Base-by-base conservation (phyloP, 208 protist genomes). In the Giardia muris region DNA sequence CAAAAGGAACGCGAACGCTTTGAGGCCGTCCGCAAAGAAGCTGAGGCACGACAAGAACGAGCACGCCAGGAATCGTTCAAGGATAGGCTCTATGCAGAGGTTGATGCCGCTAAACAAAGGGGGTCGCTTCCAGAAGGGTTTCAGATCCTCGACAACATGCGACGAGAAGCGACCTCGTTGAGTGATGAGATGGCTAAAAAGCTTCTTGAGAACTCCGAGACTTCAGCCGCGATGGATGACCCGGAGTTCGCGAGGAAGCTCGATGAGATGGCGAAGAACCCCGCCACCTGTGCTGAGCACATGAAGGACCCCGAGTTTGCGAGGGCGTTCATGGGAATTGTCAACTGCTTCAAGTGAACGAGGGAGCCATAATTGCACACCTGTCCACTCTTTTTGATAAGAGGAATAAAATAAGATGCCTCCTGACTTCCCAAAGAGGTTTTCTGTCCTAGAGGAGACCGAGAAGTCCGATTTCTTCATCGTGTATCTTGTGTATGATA, bases 341-440 rank as follows among this genome's bases (percentile, higher is more conserved):
- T 90, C 2, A 45, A 45, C 44, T 2, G 1, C 2, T 90, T 90
- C 44, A 90, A 90, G 44, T 90, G 45, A 90, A n/a, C n/a, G n/a
- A n/a, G n/a, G n/a, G n/a, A n/a, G n/a, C n/a, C n/a, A n/a, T n/a
- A n/a, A n/a, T n/a, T n/a, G n/a, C n/a, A n/a, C n/a, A n/a, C n/a
- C n/a, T n/a, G n/a, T n/a, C n/a, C n/a, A n/a, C n/a, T n/a, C n/a
- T n/a, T n/a, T n/a, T n/a, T n/a, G n/a, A n/a, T n/a, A n/a, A n/a
- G n/a, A n/a, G n/a, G n/a, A n/a, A n/a, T n/a, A n/a, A n/a, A n/a
- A n/a, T n/a, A n/a, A n/a, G n/a, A n/a, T n/a, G n/a, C n/a, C n/a
- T n/a, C n/a, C n/a, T n/a, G n/a, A n/a, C n/a, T n/a, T n/a, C n/a
- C n/a, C n/a, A n/a, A n/a, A n/a, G n/a, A n/a, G n/a, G n/a, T n/a